Evolutionary conservation across 176 grass and related monocot species (phyloP), one percentile per base, ranked within the genome.

Genomic region (Cocos nucifera): DNA sequence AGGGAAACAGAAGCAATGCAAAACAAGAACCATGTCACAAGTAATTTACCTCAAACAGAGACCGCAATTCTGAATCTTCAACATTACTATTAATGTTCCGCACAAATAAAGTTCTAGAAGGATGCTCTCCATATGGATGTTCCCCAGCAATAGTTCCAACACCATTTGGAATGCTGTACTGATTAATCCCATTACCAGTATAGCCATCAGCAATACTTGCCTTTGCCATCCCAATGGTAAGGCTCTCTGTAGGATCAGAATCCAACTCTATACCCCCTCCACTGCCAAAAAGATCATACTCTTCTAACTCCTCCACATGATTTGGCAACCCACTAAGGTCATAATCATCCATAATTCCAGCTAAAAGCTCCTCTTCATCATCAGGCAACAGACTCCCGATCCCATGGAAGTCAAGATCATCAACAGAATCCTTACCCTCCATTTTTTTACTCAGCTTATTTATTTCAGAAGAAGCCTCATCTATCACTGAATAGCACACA

Each of bases 71-170:
- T 15, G 82, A 80, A 59, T 93, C 94, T 50, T 99, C 94, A 14
- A 99, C 88, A 56, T 93, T 99, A 65, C 94, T 99, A 69, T 99
- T 99, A 53, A 99, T 99, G 51, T 99, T 99, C 69, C 94, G 80
- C 17, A 99, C 94, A 32, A 99, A 99, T 60, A 99, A 74, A 56
- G 94, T 99, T 75, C 94, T 93, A 57, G 88, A 99, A 55, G 94
- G 94, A 52, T 99, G 94, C 58, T 99, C 94, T 26, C 88, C 88
- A 65, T 73, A 86, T 5, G 94, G 94, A 76, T 99, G 94, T 75
- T 93, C 88, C 52, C 87, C 88, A 4, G 94, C 79, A 66, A 99
- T 74, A 35, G 82, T 65, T 21, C 81, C 79, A 14, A 80, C 67
- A 21, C 75, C 80, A 75, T 61, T 88, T 54, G 73, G 70, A 30